Conservation (phyloP, 345 rosid species). For the Euphorbia lathyris region DNA sequence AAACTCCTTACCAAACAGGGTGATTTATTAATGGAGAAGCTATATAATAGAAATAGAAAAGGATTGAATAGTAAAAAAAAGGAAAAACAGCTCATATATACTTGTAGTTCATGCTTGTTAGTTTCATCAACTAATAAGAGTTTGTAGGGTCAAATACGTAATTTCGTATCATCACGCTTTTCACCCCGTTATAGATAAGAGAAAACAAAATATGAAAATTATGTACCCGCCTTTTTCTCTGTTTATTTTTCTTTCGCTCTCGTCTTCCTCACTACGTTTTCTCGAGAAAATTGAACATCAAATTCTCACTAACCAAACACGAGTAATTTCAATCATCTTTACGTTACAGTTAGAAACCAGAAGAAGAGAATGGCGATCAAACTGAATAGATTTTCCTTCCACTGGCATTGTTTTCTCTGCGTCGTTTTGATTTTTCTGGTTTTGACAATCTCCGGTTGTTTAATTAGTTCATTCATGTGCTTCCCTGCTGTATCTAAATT, state of each 20-base stretch:
- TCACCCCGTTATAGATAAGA: background rate
- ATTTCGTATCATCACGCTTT: constrained; percentile 1
- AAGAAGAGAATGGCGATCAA: constrained; percentile 17
- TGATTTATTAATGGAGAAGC: too few relatives aligned
- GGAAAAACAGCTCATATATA: background rate
- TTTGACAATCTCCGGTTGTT: constrained; percentile 17
- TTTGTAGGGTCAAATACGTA: background rate
- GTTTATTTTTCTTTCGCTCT: background rate
- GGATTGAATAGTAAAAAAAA: background rate
- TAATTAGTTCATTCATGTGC: constrained; percentile 23
- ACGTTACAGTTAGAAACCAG: background rate
- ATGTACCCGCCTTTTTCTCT: background rate
- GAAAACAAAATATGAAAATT: background rate
- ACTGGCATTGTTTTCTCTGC: constrained; percentile 8
- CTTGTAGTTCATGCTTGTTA: constrained; percentile 6
- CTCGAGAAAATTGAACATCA: constrained; percentile 15
- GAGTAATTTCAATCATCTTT: background rate
- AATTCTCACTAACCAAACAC: constrained; percentile 24
- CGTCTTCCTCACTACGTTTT: constrained; percentile 11
- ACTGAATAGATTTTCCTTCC: constrained; percentile 6
- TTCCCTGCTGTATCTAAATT: constrained; percentile 22
- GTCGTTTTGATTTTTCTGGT: constrained; percentile 28
- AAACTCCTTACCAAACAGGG: too few relatives aligned
- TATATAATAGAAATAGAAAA: background rate
- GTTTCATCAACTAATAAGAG: background rate